A percentile compares a stretch with the other conserved stretches of the same genome.
Conservation (phyloP, 1,284 basidiomycete genomes). For the Ceratobasidium sp. region DNA sequence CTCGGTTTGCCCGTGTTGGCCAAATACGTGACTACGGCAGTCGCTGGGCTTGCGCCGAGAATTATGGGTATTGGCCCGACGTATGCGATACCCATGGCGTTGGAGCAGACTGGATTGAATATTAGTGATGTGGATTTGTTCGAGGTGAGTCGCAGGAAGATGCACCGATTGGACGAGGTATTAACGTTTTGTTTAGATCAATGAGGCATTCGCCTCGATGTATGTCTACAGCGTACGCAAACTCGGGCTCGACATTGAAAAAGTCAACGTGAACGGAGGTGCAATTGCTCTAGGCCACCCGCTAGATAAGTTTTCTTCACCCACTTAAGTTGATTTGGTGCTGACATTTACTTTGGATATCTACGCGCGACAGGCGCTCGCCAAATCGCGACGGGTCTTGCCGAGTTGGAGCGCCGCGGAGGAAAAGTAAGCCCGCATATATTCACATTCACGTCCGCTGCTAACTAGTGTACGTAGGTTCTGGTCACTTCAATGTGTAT, state of each 20-base stretch:
- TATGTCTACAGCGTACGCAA: conserved; percentile 83
- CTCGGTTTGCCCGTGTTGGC: conserved; percentile 78
- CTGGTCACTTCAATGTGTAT: conserved; percentile 64
- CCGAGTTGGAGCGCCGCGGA: conserved; percentile 79
- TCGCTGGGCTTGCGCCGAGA: conserved; percentile 77
- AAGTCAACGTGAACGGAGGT: conserved; percentile 91
- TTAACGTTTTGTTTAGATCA: conserved; percentile 64
- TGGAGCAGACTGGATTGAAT: conserved; percentile 72
- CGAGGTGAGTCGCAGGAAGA: conserved; percentile 62
- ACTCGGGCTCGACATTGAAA: conserved; percentile 72
- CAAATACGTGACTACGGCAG: conserved; percentile 79
- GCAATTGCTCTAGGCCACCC: conserved; percentile 90
- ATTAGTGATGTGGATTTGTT: conserved; percentile 81
- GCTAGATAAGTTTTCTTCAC: conserved; percentile 70
- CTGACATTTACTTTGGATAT: conserved; percentile 46
- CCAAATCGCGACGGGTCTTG: conserved; percentile 87
- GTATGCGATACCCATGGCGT: conserved; percentile 74
- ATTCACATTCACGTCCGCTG: not conserved
- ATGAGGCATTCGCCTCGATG: conserved; percentile 93
- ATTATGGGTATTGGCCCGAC: conserved; percentile 88
- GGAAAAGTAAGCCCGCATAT: conserved; percentile 67
- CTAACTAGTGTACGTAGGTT: conserved; percentile 30
- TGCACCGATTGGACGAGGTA: not conserved
- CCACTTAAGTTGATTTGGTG: not conserved
- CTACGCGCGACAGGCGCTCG: conserved; percentile 86